Evolutionary conservation across 495 filamentous ascomycete species (phyloP), one percentile per base, ranked within the genome.

Genomic region (Zalerion maritima): DNA sequence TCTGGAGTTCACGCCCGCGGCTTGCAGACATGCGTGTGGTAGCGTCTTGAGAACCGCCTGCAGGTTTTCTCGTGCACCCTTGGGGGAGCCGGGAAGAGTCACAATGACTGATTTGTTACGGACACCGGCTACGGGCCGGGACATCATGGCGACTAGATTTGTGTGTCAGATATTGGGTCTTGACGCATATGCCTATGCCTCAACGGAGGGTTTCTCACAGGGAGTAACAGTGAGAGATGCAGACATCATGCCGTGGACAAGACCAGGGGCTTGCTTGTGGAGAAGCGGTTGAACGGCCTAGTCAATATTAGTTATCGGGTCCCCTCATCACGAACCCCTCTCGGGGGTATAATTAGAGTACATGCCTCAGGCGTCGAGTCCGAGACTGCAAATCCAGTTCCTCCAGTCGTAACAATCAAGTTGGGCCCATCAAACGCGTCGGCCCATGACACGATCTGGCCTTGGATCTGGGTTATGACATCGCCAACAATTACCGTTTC

Each of bases 31-130:
- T 17, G 91, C 91, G 55, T 99, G 89, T 1, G 89, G 85, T 2
- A 99, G 60, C 25, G 84, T 74, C 43, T 80, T 91, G 22, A 99
- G 53, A n/a, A 96, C 58, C 2, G 84, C 73, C 44, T 81, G 70
- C n/a, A 99, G 69, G 45, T 96, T 99, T 56, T 99, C 89, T 43
- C 71, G 77, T 2, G 89, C 89, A n/a, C 85, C 89, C 59, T 93
- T 94, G 1, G 91, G 91, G 2, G 89, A 94, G 14, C 89, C 89
- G 0, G 89, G 89, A 21, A 99, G 62, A 0, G 89, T 96, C 26
- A 94, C 57, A 24, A 99, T 83, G 28, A 99, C 54, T 4, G 84
- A 75, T 37, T 74, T 75, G 37, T 85, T 73, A 18, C 89, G 67
- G 7, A 91, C 76, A 6, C 89, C 89, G 27, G 91, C 91, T 29